Conservation (phyloP, 2,329 filamentous ascomycete species). For the Trichoderma asperellum region DNA sequence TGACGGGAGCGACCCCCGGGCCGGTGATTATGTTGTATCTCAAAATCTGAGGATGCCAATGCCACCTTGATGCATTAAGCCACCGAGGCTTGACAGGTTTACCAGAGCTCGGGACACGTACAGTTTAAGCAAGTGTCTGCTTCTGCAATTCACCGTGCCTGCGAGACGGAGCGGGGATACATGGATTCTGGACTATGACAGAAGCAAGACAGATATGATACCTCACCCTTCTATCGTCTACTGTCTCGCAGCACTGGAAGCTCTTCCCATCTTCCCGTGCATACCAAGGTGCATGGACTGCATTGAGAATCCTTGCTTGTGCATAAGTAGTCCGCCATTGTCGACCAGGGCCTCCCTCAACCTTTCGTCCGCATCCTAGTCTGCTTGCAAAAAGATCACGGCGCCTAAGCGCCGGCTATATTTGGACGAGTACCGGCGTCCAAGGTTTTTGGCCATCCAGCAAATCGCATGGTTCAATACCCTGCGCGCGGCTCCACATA, state of each 20-base stretch:
- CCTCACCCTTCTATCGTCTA: constrained; percentile 13
- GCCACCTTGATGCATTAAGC: constrained; percentile 16
- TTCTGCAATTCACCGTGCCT: constrained; percentile 4
- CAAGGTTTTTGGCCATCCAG: background rate
- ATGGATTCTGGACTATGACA: constrained; percentile 3
- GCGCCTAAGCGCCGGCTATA: constrained; percentile 41
- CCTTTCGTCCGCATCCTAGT: constrained; percentile 19
- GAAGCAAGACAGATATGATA: constrained; percentile 8
- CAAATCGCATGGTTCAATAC: constrained; percentile 17
- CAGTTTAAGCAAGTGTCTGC: constrained; percentile 20
- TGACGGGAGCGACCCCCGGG: constrained; percentile 17
- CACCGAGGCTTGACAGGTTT: constrained; percentile 17
- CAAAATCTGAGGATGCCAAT: background rate
- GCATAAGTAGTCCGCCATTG: constrained; percentile 24
- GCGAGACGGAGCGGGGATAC: constrained; percentile 18
- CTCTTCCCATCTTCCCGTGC: constrained; percentile 11
- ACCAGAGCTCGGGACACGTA: background rate
- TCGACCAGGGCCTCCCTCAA: constrained; percentile 16
- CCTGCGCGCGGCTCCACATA: constrained; percentile 22
- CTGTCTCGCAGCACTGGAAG: constrained; percentile 24
- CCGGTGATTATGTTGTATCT: constrained; percentile 19
- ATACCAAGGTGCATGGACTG: constrained; percentile 10
- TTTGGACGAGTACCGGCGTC: constrained; percentile 32
- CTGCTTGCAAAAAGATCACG: constrained; percentile 32
- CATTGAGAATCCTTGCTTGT: constrained; percentile 19